Conservation (phyloP, 768 basidiomycete species). For the Phaeotremella skinneri region DNA sequence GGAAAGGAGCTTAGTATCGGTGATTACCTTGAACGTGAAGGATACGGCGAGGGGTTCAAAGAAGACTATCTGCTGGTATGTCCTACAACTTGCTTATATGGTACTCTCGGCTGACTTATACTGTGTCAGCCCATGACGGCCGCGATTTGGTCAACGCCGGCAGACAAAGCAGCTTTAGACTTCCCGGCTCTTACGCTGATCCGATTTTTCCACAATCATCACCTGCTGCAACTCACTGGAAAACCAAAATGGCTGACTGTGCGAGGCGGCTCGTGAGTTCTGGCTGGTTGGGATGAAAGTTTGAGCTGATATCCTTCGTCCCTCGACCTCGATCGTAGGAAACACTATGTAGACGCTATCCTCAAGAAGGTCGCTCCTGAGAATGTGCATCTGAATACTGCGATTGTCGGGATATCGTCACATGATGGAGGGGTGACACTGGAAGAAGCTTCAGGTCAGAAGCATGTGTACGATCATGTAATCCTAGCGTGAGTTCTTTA, state of each 20-base stretch:
- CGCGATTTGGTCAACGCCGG: slow-evolving; percentile 75
- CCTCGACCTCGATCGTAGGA: slow-evolving; percentile 56
- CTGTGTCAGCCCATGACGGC: slow-evolving; percentile 68
- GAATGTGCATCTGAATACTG: slow-evolving; percentile 63
- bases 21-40: slow-evolving; percentile 61
- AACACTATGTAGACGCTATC: slow-evolving; percentile 66
- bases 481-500: slow-evolving; percentile 60
- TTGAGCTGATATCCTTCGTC: not conserved
- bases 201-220: slow-evolving; percentile 71
- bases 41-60: slow-evolving; percentile 66
- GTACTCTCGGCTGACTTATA: not conserved
- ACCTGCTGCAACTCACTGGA: slow-evolving; percentile 67
- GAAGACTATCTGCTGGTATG: slow-evolving; percentile 75
- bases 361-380: slow-evolving; percentile 58
- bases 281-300: not conserved
- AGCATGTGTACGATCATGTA: slow-evolving; percentile 64
- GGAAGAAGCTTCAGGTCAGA: slow-evolving; percentile 56
- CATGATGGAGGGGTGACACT: slow-evolving; percentile 53
- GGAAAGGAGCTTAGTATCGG: slow-evolving; percentile 56
- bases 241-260: slow-evolving; percentile 74
- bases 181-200: slow-evolving; percentile 71
- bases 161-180: slow-evolving; percentile 65
- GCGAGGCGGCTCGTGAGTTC: slow-evolving; percentile 65
- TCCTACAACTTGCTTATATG: slow-evolving; percentile 38
- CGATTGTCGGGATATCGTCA: slow-evolving; percentile 56